These are phyloP conservation scores for Malassezia dermatis DNA, from an alignment of 1,284 basidiomycete species.

Conservation along the genomic window DNA sequence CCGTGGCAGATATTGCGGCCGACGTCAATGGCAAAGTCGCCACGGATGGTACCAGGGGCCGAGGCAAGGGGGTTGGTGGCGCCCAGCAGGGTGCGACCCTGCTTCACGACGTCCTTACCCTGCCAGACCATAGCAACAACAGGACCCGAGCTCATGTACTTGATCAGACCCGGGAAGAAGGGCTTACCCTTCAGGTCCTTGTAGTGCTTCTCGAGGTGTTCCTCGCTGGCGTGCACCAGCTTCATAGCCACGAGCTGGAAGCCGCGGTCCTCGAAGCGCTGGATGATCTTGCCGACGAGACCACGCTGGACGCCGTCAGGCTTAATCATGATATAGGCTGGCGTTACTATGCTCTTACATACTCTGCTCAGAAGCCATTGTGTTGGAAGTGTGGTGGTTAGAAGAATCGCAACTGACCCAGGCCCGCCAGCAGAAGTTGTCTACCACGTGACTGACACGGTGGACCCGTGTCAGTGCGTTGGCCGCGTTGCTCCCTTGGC, in stretches of 20 bases:
- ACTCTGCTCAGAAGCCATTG: slow-evolving; percentile 19
- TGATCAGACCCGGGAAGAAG: slow-evolving; percentile 47
- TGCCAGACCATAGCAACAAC: slow-evolving; percentile 96
- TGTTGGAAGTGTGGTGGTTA: not conserved
- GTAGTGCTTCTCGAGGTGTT: slow-evolving; percentile 48
- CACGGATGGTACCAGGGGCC: slow-evolving; percentile 53
- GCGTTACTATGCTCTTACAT: not conserved
- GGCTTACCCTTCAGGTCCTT: slow-evolving; percentile 47
- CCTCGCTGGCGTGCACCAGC: slow-evolving; percentile 19
- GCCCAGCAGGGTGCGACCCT: slow-evolving; percentile 83
- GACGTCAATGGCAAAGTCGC: slow-evolving; percentile 63
- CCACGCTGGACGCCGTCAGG: slow-evolving; percentile 39
- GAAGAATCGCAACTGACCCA: not conserved
- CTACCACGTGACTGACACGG: not conserved
- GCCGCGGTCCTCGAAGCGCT: slow-evolving; percentile 34
- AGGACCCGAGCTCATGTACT: slow-evolving; percentile 71
- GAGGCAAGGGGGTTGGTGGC: slow-evolving; percentile 92
- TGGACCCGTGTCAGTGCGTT: not conserved
- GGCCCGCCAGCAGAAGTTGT: not conserved
- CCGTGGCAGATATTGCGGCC: slow-evolving; percentile 60
- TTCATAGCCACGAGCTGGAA: slow-evolving; percentile 23
- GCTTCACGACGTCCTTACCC: slow-evolving; percentile 59
- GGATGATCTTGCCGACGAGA: slow-evolving; percentile 40
- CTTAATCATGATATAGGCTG: slow-evolving; percentile 47
- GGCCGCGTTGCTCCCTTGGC: not conserved